These are phyloP conservation scores for Ganoderma multipileum DNA, from an alignment of 1,284 basidiomycete genomes.

Conservation along the genomic window DNA sequence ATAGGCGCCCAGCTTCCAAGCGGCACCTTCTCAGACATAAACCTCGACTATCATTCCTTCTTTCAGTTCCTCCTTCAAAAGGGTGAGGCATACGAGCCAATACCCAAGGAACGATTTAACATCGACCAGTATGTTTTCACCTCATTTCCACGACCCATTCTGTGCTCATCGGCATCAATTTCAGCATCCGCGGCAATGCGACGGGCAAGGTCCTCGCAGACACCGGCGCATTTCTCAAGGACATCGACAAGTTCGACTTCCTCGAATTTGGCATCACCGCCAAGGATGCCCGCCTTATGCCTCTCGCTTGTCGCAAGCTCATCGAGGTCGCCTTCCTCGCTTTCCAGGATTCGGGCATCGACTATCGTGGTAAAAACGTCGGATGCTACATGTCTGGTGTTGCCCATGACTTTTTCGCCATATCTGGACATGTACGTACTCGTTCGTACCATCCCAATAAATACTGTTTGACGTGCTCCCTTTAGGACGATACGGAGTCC, in stretches of 20 bases:
- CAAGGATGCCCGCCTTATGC: conserved; percentile 46
- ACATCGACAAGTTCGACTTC: conserved; percentile 45
- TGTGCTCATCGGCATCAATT: neutral
- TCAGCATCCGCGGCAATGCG: conserved; percentile 37
- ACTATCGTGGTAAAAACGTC: conserved; percentile 45
- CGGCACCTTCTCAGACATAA: conserved; percentile 35
- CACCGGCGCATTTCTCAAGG: conserved; percentile 47
- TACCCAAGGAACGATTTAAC: conserved; percentile 45
- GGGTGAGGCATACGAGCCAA: conserved; percentile 43
- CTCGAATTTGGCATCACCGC: conserved; percentile 48
- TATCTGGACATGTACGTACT: conserved; percentile 20
- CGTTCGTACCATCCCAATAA: no score
- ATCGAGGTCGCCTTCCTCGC: conserved; percentile 47
- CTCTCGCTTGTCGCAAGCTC: conserved; percentile 45
- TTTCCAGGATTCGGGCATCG: conserved; percentile 49
- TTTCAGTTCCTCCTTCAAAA: conserved; percentile 46
- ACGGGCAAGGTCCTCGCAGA: conserved; percentile 39
- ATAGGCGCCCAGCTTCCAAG: conserved; percentile 48
- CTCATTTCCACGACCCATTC: no score
- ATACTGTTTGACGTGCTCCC: no score
- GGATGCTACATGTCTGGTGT: conserved; percentile 47
- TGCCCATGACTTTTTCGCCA: conserved; percentile 13
- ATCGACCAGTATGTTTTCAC: conserved; percentile 36
- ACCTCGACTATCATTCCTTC: conserved; percentile 46
- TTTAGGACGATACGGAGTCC: conserved; percentile 46